phyloP scores from a whole-genome alignment of 2,329 filamentous ascomycete genomes.

The Gliomastix tumulicola region DNA sequence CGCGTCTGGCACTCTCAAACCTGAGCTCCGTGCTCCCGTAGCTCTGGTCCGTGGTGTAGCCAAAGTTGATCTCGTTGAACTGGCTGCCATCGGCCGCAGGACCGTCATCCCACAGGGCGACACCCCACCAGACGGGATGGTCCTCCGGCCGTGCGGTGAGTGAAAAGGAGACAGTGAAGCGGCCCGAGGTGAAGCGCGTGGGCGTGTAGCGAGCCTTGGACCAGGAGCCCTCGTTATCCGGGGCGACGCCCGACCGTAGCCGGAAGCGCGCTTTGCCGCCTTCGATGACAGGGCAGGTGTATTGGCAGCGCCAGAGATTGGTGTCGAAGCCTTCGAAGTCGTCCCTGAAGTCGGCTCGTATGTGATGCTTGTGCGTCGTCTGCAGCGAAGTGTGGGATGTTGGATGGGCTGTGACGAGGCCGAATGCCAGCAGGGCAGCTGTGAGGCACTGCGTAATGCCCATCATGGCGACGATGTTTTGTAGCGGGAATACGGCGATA shows the following conservation, averaged over 20 bases:
- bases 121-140: conserved; percentile 10
- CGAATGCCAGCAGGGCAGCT: no score
- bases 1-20: conserved; percentile 8
- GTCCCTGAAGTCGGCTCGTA: conserved; percentile 6
- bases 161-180: conserved; percentile 8
- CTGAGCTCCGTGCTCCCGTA: conserved; percentile 5
- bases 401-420: no score
- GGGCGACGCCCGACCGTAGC: conserved; percentile 3
- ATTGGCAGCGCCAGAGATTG: conserved; percentile 7
- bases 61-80: conserved; percentile 13
- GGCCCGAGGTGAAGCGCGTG: conserved; percentile 8
- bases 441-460: no score
- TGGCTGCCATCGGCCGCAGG: not conserved
- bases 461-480: no score
- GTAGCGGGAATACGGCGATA: no score
- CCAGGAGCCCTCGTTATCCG: conserved; percentile 8
- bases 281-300: conserved; percentile 10
- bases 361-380: no score
- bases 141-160: conserved; percentile 6
- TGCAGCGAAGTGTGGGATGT: no score
- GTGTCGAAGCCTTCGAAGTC: conserved; percentile 8
- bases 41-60: conserved; percentile 8
- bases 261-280: conserved; percentile 8
- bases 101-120: conserved; percentile 9
- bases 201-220: conserved; percentile 9